Conservation (phyloP, 2,329 filamentous ascomycete species). For the Anthostomella pinea region DNA sequence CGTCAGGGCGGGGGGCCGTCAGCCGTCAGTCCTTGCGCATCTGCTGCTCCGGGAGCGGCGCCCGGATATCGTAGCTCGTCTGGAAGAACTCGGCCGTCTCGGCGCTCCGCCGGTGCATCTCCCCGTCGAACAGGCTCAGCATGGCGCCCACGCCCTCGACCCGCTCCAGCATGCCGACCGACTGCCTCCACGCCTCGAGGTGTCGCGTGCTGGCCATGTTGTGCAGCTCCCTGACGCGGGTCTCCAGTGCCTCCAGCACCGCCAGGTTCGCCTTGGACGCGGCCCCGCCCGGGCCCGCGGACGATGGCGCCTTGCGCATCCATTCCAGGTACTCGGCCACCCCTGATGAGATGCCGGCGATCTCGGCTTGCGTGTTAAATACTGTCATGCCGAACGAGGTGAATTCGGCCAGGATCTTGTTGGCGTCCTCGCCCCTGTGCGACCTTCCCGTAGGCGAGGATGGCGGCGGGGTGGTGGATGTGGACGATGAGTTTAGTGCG, state of each 20-base stretch:
- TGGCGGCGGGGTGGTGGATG: slow-evolving; percentile 13
- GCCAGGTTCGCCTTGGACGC: slow-evolving; percentile 9
- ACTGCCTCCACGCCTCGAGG: slow-evolving; percentile 18
- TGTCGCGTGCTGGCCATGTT: slow-evolving; percentile 16
- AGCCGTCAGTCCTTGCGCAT: slow-evolving; percentile 12
- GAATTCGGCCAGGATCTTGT: slow-evolving; percentile 22
- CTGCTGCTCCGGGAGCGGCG: slow-evolving; percentile 15
- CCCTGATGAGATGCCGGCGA: slow-evolving; percentile 22
- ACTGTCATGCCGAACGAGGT: slow-evolving; percentile 22
- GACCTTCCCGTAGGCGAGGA: slow-evolving; percentile 13
- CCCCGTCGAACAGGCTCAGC: slow-evolving; percentile 19
- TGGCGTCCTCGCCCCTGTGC: slow-evolving; percentile 14
- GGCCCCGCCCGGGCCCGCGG: not conserved
- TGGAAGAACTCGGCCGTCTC: slow-evolving; percentile 22
- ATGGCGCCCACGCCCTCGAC: slow-evolving; percentile 18
- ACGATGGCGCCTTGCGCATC: slow-evolving; percentile 15
- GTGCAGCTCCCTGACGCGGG: slow-evolving; percentile 18
- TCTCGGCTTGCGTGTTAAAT: slow-evolving; percentile 22
- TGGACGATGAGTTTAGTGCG: slow-evolving; percentile 16
- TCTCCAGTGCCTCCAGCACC: slow-evolving; percentile 21
- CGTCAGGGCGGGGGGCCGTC: not conserved
- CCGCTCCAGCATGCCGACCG: slow-evolving; percentile 13
- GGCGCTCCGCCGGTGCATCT: slow-evolving; percentile 18
- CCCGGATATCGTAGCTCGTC: slow-evolving; percentile 14
- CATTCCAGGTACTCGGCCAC: slow-evolving; percentile 24